These are phyloP conservation scores for Podila epigama DNA, from an alignment of 192 early-diverging fungal species.

Conservation along the genomic window DNA sequence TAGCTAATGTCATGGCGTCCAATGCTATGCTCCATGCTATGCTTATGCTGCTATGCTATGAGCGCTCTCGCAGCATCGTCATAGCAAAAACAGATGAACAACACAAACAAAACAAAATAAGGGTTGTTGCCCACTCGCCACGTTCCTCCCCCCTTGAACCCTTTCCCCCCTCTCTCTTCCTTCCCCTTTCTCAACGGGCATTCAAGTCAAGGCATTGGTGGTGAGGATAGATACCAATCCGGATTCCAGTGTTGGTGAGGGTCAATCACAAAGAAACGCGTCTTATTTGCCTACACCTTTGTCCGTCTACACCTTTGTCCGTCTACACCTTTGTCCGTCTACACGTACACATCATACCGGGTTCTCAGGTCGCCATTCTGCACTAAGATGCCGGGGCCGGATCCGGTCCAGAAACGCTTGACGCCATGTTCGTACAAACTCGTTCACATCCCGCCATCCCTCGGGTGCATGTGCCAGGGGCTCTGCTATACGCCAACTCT, in stretches of 20 bases:
- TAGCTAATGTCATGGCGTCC: too few species aligned
- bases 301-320: too few species aligned
- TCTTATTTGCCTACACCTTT: too few species aligned
- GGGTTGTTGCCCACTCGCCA: neutral
- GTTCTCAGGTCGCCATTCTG: constrained; percentile 35
- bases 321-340: too few species aligned
- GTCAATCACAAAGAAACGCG: too few species aligned
- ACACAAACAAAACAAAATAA: neutral
- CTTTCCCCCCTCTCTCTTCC: neutral
- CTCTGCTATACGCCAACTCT: constrained; percentile 12
- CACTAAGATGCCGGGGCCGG: constrained; percentile 21
- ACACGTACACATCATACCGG: neutral
- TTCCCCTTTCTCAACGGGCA: neutral
- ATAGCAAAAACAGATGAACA: too few species aligned
- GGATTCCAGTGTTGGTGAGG: too few species aligned
- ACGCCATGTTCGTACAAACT: constrained; percentile 37
- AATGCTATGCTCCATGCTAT: too few species aligned
- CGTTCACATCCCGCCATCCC: constrained; percentile 23
- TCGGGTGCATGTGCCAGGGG: constrained; percentile 9
- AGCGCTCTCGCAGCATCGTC: too few species aligned
- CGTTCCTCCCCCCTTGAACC: neutral
- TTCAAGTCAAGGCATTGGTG: too few species aligned
- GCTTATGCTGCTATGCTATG: too few species aligned
- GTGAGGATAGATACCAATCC: too few species aligned
- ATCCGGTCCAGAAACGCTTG: constrained; percentile 19